Percentiles rank a stretch among this genome's conserved stretches.
These are phyloP conservation scores for Leccinellum rugosiceps DNA, from an alignment of 768 basidiomycete species.

Conservation along the genomic window DNA sequence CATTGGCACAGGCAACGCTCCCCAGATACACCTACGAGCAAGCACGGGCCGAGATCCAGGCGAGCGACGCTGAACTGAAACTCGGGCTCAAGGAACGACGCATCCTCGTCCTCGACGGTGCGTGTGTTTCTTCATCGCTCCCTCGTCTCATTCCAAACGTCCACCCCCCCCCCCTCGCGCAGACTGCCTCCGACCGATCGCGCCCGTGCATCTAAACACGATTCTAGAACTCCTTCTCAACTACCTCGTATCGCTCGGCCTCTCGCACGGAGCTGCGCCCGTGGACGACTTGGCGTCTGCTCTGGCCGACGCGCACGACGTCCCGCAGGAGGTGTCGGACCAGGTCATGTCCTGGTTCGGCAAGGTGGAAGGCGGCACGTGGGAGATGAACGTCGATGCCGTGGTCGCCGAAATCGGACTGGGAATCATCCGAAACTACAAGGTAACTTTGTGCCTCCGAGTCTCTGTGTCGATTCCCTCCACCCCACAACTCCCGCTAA, in stretches of 20 bases:
- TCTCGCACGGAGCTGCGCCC: constrained; percentile 49
- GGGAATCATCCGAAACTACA: constrained; percentile 62
- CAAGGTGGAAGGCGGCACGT: constrained; percentile 46
- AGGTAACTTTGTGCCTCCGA: too few species aligned
- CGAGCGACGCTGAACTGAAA: constrained; percentile 74
- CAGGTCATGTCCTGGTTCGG: constrained; percentile 89
- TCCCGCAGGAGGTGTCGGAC: constrained; percentile 53
- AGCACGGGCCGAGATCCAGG: constrained; percentile 66
- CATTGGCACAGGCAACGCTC: constrained; percentile 29
- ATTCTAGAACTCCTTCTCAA: constrained; percentile 77
- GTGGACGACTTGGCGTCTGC: constrained; percentile 57
- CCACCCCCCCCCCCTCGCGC: not conserved
- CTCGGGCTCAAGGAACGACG: constrained; percentile 62
- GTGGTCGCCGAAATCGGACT: constrained; percentile 76
- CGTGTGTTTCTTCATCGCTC: not conserved
- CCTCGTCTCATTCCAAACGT: too few species aligned
- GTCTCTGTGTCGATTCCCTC: too few species aligned
- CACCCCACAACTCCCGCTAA: too few species aligned
- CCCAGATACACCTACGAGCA: constrained; percentile 54
- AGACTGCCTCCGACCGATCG: constrained; percentile 76
- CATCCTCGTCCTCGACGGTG: constrained; percentile 72
- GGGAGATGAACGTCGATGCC: constrained; percentile 62
- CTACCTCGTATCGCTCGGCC: constrained; percentile 60
- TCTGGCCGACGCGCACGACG: constrained; percentile 71
- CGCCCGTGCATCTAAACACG: constrained; percentile 58